Base-by-base conservation (phyloP, 1,139 yeast species). In the Saccharomyces hybrid region DNA sequence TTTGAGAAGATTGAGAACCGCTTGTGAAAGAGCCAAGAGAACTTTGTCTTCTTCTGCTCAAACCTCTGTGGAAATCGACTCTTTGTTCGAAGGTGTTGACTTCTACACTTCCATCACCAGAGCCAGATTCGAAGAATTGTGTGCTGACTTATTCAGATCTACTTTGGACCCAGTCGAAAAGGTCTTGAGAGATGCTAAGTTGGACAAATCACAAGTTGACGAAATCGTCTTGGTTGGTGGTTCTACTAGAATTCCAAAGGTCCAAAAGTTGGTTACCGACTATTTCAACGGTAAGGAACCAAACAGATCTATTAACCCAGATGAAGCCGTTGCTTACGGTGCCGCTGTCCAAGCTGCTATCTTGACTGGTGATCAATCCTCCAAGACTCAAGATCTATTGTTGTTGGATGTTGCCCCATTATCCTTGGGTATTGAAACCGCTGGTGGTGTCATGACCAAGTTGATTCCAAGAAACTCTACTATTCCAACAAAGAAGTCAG, bases 361-460 rank as follows among this genome's bases (percentile, higher is more conserved):
- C 71, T 80, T 88, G 68, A 83, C 95, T 58, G 96, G 96, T 78
- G 93, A 87, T 74, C 83, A 90, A 62, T 82, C 86, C 57, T 83
- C 90, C 42, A 77, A 77, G 73, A 82, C 88, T 56, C 95, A 88
- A 72, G 96, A 88, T 73, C 81, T 88, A 70, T 85, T 88, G 68
- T 78, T 88, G 70, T 81, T 88, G 71, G 96, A 88, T 77, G 96
- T 88, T 68, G 87, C 88, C 71, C 96, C 97, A 74, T 83, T 90
- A 73, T 88, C 96, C 58, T 75, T 90, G 66, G 97, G 97, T 79
- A 91, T 90, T 74, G 97, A 90, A 78, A 90, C 96, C 69, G 88
- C 96, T 61, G 97, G 97, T 76, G 96, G 96, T 78, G 93, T 90
- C 73, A 89, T 90, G 96, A 89, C 96, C 73, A 89, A 88, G 75